These are phyloP conservation scores for Venturia asperata DNA, from an alignment of 2,329 filamentous ascomycete genomes.

Conservation along the genomic window DNA sequence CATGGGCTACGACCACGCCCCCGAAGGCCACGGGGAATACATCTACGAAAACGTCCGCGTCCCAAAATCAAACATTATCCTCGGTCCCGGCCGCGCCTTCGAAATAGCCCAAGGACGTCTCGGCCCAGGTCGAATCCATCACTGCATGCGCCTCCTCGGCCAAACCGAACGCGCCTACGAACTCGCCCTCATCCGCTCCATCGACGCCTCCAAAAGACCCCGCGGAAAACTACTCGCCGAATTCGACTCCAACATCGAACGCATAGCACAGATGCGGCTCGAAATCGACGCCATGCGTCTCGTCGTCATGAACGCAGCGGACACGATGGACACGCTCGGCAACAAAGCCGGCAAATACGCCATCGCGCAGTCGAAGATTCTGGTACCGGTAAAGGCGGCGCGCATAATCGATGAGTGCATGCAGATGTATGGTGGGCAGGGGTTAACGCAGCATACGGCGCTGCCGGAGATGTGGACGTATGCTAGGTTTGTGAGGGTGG, in stretches of 20 bases:
- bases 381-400: slow-evolving; percentile 35
- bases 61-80: slow-evolving; percentile 36
- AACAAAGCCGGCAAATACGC: slow-evolving; percentile 37
- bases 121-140: slow-evolving; percentile 38
- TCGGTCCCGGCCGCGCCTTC: slow-evolving; percentile 37
- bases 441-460: slow-evolving; percentile 37
- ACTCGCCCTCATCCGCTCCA: slow-evolving; percentile 34
- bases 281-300: slow-evolving; percentile 36
- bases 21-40: slow-evolving; percentile 39
- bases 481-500: slow-evolving; percentile 37
- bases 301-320: slow-evolving; percentile 37
- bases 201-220: slow-evolving; percentile 34
- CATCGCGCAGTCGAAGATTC: slow-evolving; percentile 39
- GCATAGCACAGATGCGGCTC: slow-evolving; percentile 37
- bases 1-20: slow-evolving; percentile 39
- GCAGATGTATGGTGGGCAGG: slow-evolving; percentile 39
- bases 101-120: slow-evolving; percentile 39
- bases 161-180: slow-evolving; percentile 39
- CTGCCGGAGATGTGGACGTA: slow-evolving; percentile 40
- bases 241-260: slow-evolving; percentile 38
- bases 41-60: slow-evolving; percentile 37
- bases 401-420: slow-evolving; percentile 39
- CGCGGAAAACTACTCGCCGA: slow-evolving; percentile 36
- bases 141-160: slow-evolving; percentile 39
- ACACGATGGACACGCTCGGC: slow-evolving; percentile 37